Evolutionary conservation across 805 yeast species (phyloP).

Genomic region (Blastobotrys terrestris): DNA sequence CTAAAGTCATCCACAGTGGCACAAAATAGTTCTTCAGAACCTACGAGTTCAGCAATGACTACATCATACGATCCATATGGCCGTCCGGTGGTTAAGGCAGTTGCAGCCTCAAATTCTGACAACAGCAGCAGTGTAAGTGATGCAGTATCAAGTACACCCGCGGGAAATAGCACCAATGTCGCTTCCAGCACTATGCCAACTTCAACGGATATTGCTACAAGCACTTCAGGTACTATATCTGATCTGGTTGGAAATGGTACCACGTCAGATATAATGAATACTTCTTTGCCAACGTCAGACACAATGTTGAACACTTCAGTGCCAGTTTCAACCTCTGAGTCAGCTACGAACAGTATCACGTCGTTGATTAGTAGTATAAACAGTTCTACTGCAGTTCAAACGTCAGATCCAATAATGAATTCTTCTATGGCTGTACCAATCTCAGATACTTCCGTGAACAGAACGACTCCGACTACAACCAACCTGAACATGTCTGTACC

Average conservation of each 20-base stretch:
- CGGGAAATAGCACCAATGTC: no score
- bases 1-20: not conserved
- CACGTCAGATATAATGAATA: not conserved
- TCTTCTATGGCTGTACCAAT: not conserved
- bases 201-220: not conserved
- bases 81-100: not conserved
- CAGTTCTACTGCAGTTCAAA: not conserved
- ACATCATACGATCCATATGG: not conserved
- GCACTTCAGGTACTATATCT: not conserved
- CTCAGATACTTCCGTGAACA: not conserved
- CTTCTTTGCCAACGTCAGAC: not conserved
- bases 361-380: not conserved
- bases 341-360: conserved; percentile 1
- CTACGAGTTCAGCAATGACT: not conserved
- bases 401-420: not conserved
- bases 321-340: not conserved
- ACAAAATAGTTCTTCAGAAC: not conserved
- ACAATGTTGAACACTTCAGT: not conserved
- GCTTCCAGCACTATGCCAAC: no score
- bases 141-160: no score
- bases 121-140: not conserved
- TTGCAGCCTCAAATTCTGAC: not conserved
- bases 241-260: not conserved
- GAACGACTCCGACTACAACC: not conserved
- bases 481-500: not conserved